These are phyloP conservation scores for Atractiella rhizophila DNA, from an alignment of 768 basidiomycete species.

Conservation along the genomic window DNA sequence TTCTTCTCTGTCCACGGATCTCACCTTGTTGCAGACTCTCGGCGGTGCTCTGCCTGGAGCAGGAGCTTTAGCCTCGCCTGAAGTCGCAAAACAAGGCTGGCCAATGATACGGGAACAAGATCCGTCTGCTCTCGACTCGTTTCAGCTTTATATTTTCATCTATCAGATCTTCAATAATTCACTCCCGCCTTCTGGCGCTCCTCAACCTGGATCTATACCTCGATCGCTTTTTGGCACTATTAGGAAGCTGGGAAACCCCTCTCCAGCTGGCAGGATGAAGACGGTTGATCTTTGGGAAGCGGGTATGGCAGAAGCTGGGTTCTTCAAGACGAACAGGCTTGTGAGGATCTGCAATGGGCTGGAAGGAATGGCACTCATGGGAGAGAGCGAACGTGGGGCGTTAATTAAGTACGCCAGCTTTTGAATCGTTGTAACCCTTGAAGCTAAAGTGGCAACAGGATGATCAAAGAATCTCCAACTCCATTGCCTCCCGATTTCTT, in stretches of 20 bases:
- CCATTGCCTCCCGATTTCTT: constrained; percentile 70
- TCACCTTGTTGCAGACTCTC: constrained; percentile 28
- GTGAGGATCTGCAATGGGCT: constrained; percentile 62
- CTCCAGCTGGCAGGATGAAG: constrained; percentile 48
- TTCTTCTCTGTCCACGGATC: background rate
- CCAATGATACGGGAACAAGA: constrained; percentile 53
- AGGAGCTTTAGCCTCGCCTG: constrained; percentile 43
- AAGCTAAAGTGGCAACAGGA: constrained; percentile 25
- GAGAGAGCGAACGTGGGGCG: constrained; percentile 36
- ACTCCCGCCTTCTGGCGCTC: constrained; percentile 26
- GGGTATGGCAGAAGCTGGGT: constrained; percentile 50
- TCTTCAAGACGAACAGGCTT: constrained; percentile 57
- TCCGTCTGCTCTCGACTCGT: constrained; percentile 51
- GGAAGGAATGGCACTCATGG: constrained; percentile 55
- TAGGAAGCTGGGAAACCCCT: constrained; percentile 75
- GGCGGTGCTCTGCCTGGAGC: constrained; percentile 40
- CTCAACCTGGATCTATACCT: constrained; percentile 46
- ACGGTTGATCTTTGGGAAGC: constrained; percentile 51
- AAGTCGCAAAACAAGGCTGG: constrained; percentile 74
- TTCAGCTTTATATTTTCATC: constrained; percentile 62
- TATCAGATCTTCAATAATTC: constrained; percentile 68
- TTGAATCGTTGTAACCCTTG: background rate
- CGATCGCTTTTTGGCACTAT: constrained; percentile 44
- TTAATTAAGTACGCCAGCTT: no score
- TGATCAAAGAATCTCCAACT: constrained; percentile 48